Conservation (phyloP, 2,329 filamentous ascomycete species). For the Diaporthe velutina region DNA sequence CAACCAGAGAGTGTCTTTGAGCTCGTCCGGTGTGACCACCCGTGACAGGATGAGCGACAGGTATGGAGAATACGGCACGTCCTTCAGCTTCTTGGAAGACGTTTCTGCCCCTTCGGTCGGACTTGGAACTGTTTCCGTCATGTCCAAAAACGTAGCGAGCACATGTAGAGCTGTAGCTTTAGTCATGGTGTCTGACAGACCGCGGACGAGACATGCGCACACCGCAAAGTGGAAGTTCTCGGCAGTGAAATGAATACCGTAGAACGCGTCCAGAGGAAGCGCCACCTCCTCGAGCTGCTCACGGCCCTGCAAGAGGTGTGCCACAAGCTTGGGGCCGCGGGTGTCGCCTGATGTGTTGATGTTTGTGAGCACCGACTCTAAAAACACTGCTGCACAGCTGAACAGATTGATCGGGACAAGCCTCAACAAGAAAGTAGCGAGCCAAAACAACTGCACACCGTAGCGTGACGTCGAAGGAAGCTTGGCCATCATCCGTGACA, state of each 20-base stretch:
- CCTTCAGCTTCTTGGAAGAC: constrained; percentile 43
- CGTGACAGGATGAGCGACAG: constrained; percentile 71
- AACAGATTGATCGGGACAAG: constrained; percentile 73
- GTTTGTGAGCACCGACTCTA: constrained; percentile 74
- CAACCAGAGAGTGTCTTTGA: constrained; percentile 73
- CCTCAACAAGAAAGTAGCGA: constrained; percentile 75
- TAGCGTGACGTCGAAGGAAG: constrained; percentile 76
- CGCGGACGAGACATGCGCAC: constrained; percentile 73
- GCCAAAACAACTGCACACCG: constrained; percentile 77
- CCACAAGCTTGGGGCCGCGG: constrained; percentile 69
- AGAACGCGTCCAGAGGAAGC: constrained; percentile 72
- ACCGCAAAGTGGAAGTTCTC: constrained; percentile 78
- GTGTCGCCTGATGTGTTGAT: constrained; percentile 73
- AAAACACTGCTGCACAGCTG: constrained; percentile 74
- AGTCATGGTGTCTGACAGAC: constrained; percentile 73
- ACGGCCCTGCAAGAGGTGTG: constrained; percentile 72
- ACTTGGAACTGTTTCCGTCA: constrained; percentile 55
- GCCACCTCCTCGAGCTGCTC: constrained; percentile 72
- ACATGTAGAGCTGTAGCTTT: constrained; percentile 70
- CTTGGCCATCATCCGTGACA: constrained; percentile 80
- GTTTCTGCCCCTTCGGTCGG: constrained; percentile 45
- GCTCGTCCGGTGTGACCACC: constrained; percentile 68
- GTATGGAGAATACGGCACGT: constrained; percentile 66
- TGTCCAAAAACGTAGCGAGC: constrained; percentile 71
- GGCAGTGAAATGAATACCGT: constrained; percentile 73